Base-by-base conservation (phyloP, 176 grass and related monocot genomes). In the Rhipidocladum racemiflorum region DNA sequence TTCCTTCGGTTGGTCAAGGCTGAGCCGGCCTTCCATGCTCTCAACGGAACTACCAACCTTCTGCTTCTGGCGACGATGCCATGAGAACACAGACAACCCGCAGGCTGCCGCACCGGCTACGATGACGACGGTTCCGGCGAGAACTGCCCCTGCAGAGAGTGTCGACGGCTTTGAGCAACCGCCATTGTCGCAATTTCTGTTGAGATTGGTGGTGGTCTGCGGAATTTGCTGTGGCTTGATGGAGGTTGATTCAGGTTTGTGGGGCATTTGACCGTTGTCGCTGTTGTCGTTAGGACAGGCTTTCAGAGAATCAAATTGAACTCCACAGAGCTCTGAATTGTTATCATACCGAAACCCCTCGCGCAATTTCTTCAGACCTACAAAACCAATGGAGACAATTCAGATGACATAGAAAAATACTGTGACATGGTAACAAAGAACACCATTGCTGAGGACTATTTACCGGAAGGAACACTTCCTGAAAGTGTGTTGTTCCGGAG, bases 381-480 rank as follows among this genome's bases (percentile, higher is more conserved):
- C 24, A 84, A 60, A 85, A 36, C 40, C 35, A 68, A 27, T 6
- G 44, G 35, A 72, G 3, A 69, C n/a, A 36, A 54, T 40, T 86
- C 29, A 90, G 69, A 75, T 55, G 6, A 29, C 36, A 53, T 17
- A 60, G 32, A 5, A 27, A 71, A 69, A 43, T n/a, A 54, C 1
- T 36, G 8, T 74, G 11, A 14, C 24, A 56, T 38, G 16, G 61
- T 53, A 86, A 66, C 15, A 12, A 84, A 36, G 24, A 61, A 44
- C 4, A 69, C 16, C 6, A 30, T 12, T 59, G 20, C 10, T 72
- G 38, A 69, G 39, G 15, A 78, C 11, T 76, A 49, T 24, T 77
- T 91, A 98, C 92, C 92, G 55, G 89, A 84, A 68, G 92, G 89
- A 40, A 98, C 89, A 67, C 45, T 93, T 82, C 96, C 91, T 64